Percentiles rank a stretch among this genome's conserved stretches.
Evolutionary conservation across 2,329 filamentous ascomycete species (phyloP).

Genomic region (Trichoderma hamatum): DNA sequence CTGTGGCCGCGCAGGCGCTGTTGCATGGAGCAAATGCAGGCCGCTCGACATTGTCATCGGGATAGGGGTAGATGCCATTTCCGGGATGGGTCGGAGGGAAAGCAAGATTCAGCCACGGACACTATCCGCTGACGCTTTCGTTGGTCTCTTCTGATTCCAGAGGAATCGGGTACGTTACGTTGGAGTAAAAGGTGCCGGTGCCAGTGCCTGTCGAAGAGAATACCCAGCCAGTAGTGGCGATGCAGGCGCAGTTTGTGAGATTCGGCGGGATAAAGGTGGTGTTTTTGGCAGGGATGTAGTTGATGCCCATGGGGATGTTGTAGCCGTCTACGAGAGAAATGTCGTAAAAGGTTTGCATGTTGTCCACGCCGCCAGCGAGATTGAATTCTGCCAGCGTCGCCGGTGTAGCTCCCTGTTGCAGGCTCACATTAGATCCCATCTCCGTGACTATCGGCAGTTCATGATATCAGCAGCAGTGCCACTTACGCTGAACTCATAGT

Average conservation of each 20-base stretch:
- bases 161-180: conserved; percentile 66
- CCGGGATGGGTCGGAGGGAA: conserved; percentile 69
- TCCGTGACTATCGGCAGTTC: neutral
- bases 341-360: conserved; percentile 75
- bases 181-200: conserved; percentile 64
- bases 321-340: conserved; percentile 85
- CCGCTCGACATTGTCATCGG: conserved; percentile 71
- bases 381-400: conserved; percentile 82
- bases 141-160: conserved; percentile 64
- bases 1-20: conserved; percentile 73
- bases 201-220: conserved; percentile 58
- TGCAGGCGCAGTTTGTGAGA: conserved; percentile 75
- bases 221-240: conserved; percentile 68
- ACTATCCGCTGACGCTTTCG: conserved; percentile 67
- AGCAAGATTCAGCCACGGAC: conserved; percentile 76
- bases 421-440: neutral
- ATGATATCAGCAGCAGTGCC: neutral
- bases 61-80: conserved; percentile 79
- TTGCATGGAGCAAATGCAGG: conserved; percentile 77
- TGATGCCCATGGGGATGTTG: conserved; percentile 72
- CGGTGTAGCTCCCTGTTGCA: conserved; percentile 66
- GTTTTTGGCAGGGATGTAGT: conserved; percentile 63
- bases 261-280: conserved; percentile 72
- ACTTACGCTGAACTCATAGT: conserved; percentile 70
- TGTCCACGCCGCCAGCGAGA: conserved; percentile 64